A percentile compares a stretch with the other conserved stretches of the same genome.
phyloP scores from a whole-genome alignment of 2,329 filamentous ascomycete genomes.

The Xylaria sp. region DNA sequence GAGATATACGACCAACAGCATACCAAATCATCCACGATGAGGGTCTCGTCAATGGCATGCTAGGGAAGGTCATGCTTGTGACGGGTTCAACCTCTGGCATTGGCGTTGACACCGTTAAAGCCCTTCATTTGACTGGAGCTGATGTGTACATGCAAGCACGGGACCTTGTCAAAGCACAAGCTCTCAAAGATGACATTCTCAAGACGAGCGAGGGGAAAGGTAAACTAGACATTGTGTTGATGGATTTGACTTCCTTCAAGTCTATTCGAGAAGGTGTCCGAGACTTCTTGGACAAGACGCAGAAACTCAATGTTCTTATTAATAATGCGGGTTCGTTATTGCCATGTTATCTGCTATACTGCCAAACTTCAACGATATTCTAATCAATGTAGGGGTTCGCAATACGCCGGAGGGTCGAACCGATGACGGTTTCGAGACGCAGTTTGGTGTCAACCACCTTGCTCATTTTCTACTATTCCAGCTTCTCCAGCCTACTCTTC shows the following conservation, averaged over 20 bases:
- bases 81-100: constrained; percentile 29
- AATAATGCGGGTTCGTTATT: constrained; percentile 17
- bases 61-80: constrained; percentile 20
- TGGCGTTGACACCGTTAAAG: constrained; percentile 23
- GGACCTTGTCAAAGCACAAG: constrained; percentile 19
- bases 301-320: constrained; percentile 22
- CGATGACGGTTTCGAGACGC: constrained; percentile 27
- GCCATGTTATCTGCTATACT: not conserved
- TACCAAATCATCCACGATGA: constrained; percentile 23
- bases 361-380: not conserved
- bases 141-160: constrained; percentile 33
- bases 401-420: constrained; percentile 9
- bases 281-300: constrained; percentile 3
- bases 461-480: constrained; percentile 26
- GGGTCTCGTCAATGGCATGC: constrained; percentile 23
- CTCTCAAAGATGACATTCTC: constrained; percentile 14
- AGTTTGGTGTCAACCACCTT: constrained; percentile 30
- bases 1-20: constrained; percentile 24
- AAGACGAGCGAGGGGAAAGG: constrained; percentile 14
- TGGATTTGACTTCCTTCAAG: constrained; percentile 36
- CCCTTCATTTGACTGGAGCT: constrained; percentile 27
- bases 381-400: not conserved
- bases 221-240: constrained; percentile 32
- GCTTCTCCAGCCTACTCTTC: constrained; percentile 17
- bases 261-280: constrained; percentile 7